Conservation (phyloP, 129 eudicot genomes). For the Ambrosia artemisiifolia region DNA sequence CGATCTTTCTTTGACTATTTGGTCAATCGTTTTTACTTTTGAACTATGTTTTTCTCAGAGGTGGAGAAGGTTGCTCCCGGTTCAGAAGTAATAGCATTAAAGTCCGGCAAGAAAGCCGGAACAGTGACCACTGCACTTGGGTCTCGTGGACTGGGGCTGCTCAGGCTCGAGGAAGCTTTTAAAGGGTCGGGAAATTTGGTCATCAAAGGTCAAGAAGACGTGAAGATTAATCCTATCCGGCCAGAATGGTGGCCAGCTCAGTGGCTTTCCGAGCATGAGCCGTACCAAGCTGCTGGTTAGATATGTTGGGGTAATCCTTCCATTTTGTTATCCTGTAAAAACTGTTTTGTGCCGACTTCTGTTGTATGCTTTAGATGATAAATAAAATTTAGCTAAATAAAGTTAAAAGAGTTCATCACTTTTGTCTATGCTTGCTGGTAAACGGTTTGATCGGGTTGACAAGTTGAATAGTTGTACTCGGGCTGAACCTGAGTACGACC, state of each 20-base stretch:
- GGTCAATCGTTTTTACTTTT: background rate
- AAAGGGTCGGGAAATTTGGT: constrained; percentile 44
- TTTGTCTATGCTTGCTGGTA: background rate
- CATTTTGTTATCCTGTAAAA: constrained; percentile 10
- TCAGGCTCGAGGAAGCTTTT: constrained; percentile 82
- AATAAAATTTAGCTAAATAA: constrained; percentile 13
- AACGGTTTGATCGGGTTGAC: too few species aligned
- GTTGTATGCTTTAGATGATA: constrained; percentile 25
- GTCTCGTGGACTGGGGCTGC: constrained; percentile 66
- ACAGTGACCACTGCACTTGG: constrained; percentile 73
- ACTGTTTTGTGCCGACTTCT: background rate
- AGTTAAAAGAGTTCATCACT: background rate
- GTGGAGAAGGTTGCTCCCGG: constrained; percentile 60
- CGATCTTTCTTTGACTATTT: background rate
- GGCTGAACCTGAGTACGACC: too few species aligned
- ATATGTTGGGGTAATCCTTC: background rate
- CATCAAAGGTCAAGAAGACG: constrained; percentile 70
- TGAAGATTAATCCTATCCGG: constrained; percentile 58
- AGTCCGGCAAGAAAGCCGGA: constrained; percentile 75
- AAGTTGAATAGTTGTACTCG: too few species aligned
- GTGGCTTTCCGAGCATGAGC: constrained; percentile 57
- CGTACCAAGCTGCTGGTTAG: constrained; percentile 46
- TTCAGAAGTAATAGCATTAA: constrained; percentile 44
- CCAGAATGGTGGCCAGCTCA: constrained; percentile 94
- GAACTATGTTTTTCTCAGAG: constrained; percentile 35